A percentile compares a stretch with the other conserved stretches of the same genome.
Conservation (phyloP, 768 basidiomycete genomes). For the Lentinula sp. region DNA sequence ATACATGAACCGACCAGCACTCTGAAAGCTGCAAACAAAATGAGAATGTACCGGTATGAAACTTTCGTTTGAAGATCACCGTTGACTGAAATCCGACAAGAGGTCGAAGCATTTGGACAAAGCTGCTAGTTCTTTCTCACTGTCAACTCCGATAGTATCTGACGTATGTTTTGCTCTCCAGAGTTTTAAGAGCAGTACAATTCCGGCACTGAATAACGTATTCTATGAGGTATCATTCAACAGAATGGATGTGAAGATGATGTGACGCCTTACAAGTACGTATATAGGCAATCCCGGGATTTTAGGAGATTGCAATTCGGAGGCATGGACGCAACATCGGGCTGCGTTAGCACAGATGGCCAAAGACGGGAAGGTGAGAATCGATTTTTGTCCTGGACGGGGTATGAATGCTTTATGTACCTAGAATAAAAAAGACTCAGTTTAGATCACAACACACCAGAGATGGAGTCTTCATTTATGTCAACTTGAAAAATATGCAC, state of each 20-base stretch:
- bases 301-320: constrained; percentile 34
- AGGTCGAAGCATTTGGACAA: constrained; percentile 34
- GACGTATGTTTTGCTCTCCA: constrained; percentile 35
- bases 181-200: constrained; percentile 42
- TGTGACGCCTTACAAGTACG: background rate
- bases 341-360: constrained; percentile 27
- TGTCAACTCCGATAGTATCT: constrained; percentile 29
- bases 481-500: background rate
- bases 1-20: constrained; percentile 41
- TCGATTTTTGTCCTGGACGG: constrained; percentile 8
- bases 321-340: constrained; percentile 47
- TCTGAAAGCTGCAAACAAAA: constrained; percentile 31
- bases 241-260: background rate
- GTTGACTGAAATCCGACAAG: background rate
- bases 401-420: constrained; percentile 21
- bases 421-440: constrained; percentile 9
- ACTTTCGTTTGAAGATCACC: background rate
- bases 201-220: constrained; percentile 29
- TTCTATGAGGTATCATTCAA: background rate
- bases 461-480: background rate
- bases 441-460: background rate
- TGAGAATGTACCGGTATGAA: background rate
- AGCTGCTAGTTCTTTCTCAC: constrained; percentile 40
- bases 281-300: constrained; percentile 7
- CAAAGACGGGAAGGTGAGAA: constrained; percentile 55